phyloP scores from a whole-genome alignment of 2,329 filamentous ascomycete species.

The Alternaria sp. region DNA sequence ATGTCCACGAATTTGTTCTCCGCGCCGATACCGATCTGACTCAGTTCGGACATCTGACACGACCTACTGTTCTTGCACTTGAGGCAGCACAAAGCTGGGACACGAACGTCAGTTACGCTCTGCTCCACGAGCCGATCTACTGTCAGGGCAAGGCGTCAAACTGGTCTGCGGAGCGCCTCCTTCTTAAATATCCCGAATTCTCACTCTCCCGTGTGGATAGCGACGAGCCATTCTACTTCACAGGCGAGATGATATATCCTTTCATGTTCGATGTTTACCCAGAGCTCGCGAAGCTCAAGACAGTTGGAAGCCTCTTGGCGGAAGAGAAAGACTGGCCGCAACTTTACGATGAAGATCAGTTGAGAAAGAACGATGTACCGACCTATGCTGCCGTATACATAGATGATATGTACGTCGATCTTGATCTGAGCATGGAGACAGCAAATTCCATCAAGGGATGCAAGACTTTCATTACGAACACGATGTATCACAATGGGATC shows the following conservation, averaged over 20 bases:
- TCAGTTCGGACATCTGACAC: constrained; percentile 77
- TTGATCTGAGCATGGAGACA: constrained; percentile 74
- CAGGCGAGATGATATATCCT: constrained; percentile 91
- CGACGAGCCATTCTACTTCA: constrained; percentile 74
- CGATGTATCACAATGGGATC: constrained; percentile 85
- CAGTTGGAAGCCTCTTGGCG: constrained; percentile 76
- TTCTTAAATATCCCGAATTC: constrained; percentile 61
- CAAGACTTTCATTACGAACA: constrained; percentile 85
- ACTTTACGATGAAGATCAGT: constrained; percentile 77
- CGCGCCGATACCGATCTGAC: constrained; percentile 76
- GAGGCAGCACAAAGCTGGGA: constrained; percentile 76
- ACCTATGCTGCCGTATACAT: constrained; percentile 84
- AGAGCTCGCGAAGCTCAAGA: constrained; percentile 74
- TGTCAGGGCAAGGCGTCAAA: constrained; percentile 72
- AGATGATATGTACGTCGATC: constrained; percentile 94
- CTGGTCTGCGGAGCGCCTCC: constrained; percentile 77
- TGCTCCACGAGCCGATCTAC: constrained; percentile 90
- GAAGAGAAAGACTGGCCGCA: constrained; percentile 72
- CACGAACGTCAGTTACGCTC: constrained; percentile 79
- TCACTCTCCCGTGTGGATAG: constrained; percentile 47
- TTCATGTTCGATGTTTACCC: constrained; percentile 83
- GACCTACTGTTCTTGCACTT: constrained; percentile 72
- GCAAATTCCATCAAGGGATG: constrained; percentile 76
- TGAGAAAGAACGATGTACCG: constrained; percentile 80
- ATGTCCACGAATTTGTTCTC: constrained; percentile 66